Evolutionary conservation across 345 rosid genomes (phyloP), one percentile per base, ranked within the genome.

Genomic region (Melaleuca alternifolia): DNA sequence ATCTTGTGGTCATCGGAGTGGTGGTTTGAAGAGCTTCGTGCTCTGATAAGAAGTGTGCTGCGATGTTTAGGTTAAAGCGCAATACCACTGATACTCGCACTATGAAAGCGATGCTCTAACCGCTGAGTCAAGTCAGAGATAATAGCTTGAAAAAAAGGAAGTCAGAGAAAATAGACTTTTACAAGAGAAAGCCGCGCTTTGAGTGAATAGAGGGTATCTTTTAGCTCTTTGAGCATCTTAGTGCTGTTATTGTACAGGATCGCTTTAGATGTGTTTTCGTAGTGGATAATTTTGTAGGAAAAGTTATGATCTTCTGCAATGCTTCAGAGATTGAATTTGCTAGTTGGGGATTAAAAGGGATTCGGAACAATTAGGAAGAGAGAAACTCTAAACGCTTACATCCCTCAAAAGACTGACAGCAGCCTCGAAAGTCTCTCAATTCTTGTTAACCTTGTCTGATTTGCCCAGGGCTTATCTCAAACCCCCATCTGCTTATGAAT

Each of bases 1-100:
- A 71, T 71, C 26, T 71, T 37, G 48, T 30, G 2, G 71, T 53
- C 13, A 24, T 84, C 18, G 26, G 62, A 54, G 6, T 2, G 48
- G 77, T n/a, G 83, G 87, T 87, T 93, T 84, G 85, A 77, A 48
- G 16, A 77, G n/a, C 21, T 65, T 53, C 33, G 84, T 82, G 48
- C 6, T 41, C 16, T 3, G 33, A 30, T 59, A 41, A 18, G 12
- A 21, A 81, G 54, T 56, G 75, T 51, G 71, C 44, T 18, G n/a
- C 59, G 71, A 51, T 53, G 59, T 8, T 51, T 84, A 24, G 57
- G 50, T 52, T 33, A 33, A 50, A 37, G 52, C 26, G 41, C 85
- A 83, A 51, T 37, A 33, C 37, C 13, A 24, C 18, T 20, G 81
- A 71, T 21, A 18, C 81, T 71, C 26, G 48, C 48, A 12, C 81